Evolutionary conservation across 192 early-diverging fungal genomes (phyloP).

Genomic region (Linnemannia zychae): DNA sequence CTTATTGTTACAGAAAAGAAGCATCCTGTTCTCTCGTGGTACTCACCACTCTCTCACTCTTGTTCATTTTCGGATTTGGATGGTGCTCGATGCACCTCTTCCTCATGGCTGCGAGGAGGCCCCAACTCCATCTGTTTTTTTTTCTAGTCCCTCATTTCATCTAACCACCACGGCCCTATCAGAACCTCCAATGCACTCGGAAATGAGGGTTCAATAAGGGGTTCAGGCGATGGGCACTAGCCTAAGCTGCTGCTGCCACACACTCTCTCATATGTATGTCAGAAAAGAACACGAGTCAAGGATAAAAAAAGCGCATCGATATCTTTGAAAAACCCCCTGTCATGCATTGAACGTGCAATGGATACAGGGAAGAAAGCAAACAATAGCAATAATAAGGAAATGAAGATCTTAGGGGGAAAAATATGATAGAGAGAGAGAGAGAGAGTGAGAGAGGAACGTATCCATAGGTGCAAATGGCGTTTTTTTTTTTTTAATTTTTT

Average conservation of each 20-base stretch:
- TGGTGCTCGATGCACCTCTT: too few species aligned
- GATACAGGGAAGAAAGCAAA: background rate
- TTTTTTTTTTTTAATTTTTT: background rate
- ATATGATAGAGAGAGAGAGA: background rate
- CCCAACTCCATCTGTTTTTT: slow-evolving; percentile 1
- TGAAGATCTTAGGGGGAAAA: background rate
- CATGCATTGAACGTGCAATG: background rate
- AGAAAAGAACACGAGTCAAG: background rate
- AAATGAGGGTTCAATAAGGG: background rate
- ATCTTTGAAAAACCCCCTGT: background rate
- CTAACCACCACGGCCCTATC: background rate
- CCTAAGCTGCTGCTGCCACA: background rate
- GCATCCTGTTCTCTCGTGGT: background rate
- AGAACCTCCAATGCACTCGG: background rate
- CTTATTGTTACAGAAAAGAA: background rate
- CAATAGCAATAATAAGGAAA: background rate
- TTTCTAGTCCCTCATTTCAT: background rate
- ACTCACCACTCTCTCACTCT: too few species aligned
- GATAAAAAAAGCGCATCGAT: background rate
- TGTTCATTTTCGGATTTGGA: background rate
- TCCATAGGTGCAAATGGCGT: background rate
- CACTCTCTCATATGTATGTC: background rate
- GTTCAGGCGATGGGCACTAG: background rate
- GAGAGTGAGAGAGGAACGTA: too few species aligned
- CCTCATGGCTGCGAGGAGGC: too few species aligned